Evolutionary conservation across 2,329 filamentous ascomycete genomes (phyloP).

Genomic region (Hypoxylon sp.): DNA sequence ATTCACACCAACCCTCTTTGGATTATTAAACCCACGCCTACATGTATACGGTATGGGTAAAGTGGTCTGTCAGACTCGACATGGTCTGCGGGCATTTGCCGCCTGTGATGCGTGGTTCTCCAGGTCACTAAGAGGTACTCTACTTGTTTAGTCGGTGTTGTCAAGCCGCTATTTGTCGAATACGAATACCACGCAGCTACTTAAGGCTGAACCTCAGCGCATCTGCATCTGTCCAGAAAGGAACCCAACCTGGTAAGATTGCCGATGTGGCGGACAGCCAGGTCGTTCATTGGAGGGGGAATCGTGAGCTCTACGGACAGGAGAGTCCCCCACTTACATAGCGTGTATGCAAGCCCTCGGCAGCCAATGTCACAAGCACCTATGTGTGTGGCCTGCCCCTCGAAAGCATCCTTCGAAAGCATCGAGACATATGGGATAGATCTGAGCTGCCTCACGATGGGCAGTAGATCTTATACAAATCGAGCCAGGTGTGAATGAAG

Average conservation of each 20-base stretch:
- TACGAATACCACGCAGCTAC: conserved; percentile 8
- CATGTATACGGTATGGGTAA: conserved; percentile 4
- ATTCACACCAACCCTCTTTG: not conserved
- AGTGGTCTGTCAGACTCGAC: conserved; percentile 1
- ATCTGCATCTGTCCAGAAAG: conserved; percentile 1
- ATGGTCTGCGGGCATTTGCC: conserved; percentile 9
- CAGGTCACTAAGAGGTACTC: conserved; percentile 6
- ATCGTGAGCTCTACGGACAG: conserved; percentile 6
- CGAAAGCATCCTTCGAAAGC: not conserved
- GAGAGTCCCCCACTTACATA: conserved; percentile 9
- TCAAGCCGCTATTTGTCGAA: conserved; percentile 5
- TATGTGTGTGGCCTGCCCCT: not conserved
- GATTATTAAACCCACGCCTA: not conserved
- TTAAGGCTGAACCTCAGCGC: conserved; percentile 13
- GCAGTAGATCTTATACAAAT: not conserved
- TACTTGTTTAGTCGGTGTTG: too few species aligned
- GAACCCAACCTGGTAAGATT: not conserved
- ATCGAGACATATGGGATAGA: not conserved
- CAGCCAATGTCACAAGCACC: conserved; percentile 4
- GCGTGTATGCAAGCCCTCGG: conserved; percentile 9
- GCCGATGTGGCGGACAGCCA: conserved; percentile 12
- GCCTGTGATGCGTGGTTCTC: conserved; percentile 18
- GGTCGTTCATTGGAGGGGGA: conserved; percentile 17
- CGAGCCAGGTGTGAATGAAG: not conserved
- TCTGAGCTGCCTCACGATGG: not conserved